Conservation (phyloP, 768 basidiomycete genomes). For the Chiua virens region DNA sequence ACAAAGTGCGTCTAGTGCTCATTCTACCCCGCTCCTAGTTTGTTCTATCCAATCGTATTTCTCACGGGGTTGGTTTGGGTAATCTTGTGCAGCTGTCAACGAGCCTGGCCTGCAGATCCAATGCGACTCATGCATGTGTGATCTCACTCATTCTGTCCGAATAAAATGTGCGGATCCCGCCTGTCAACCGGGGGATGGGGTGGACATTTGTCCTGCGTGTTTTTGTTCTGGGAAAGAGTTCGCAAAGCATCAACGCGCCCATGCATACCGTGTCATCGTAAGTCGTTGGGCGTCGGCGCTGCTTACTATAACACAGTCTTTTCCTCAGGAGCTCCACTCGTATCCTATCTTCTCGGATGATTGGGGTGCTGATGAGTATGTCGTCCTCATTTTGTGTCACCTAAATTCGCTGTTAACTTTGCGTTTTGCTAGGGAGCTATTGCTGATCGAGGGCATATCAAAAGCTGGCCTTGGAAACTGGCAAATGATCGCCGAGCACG, state of each 20-base stretch:
- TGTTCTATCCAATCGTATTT: slow-evolving; percentile 13
- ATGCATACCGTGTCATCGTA: slow-evolving; percentile 92
- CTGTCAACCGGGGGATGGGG: slow-evolving; percentile 74
- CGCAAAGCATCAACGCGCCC: slow-evolving; percentile 77
- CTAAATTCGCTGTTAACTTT: neutral
- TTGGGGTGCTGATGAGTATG: slow-evolving; percentile 98
- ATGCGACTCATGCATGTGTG: slow-evolving; percentile 81
- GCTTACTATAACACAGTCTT: neutral
- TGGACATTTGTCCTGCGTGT: slow-evolving; percentile 91
- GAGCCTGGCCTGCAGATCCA: slow-evolving; percentile 82
- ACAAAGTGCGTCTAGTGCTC: slow-evolving; percentile 59
- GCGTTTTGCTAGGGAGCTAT: slow-evolving; percentile 63
- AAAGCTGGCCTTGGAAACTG: slow-evolving; percentile 93
- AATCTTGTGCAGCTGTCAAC: slow-evolving; percentile 55
- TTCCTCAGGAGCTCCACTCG: slow-evolving; percentile 88
- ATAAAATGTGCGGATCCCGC: slow-evolving; percentile 90
- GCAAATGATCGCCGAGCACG: slow-evolving; percentile 93
- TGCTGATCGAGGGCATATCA: slow-evolving; percentile 85
- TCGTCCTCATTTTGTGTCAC: slow-evolving; percentile 11
- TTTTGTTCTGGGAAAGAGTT: slow-evolving; percentile 93
- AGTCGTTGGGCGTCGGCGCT: slow-evolving; percentile 17
- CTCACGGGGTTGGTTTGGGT: slow-evolving; percentile 32
- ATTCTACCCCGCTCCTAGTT: no score
- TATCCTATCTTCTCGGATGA: slow-evolving; percentile 94
- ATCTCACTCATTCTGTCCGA: slow-evolving; percentile 94